phyloP scores from a whole-genome alignment of 2,329 filamentous ascomycete species.

The Pestalotiopsis fici region DNA sequence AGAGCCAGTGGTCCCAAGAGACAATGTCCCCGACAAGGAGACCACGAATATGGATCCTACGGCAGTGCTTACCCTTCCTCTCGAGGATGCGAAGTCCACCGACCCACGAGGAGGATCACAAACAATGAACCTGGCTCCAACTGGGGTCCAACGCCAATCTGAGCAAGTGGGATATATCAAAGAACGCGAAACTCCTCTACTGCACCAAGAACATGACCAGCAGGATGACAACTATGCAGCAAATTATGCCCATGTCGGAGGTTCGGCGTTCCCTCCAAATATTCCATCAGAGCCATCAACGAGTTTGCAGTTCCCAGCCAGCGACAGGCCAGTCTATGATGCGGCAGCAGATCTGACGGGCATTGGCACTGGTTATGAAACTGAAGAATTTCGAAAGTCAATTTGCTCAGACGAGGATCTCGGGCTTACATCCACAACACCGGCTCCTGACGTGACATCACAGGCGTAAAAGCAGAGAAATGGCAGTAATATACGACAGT shows the following conservation, averaged over 20 bases:
- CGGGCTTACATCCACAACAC: slow-evolving; percentile 14
- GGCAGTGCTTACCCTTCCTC: background rate
- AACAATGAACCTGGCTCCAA: background rate
- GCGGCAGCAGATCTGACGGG: slow-evolving; percentile 16
- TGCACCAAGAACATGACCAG: background rate
- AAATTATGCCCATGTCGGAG: background rate
- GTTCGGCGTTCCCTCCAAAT: background rate
- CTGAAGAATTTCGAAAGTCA: slow-evolving; percentile 16
- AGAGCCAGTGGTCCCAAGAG: background rate
- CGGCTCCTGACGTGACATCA: slow-evolving; percentile 19
- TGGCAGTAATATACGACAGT: background rate
- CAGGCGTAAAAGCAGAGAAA: slow-evolving; percentile 14
- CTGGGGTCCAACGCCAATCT: background rate
- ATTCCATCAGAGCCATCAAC: background rate
- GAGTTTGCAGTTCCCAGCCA: background rate
- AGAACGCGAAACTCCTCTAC: background rate
- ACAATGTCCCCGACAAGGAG: background rate
- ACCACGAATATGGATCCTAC: background rate
- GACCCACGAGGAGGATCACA: background rate
- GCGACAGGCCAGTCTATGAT: background rate
- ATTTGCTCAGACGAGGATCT: slow-evolving; percentile 23
- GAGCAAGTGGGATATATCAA: background rate
- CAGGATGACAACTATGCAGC: background rate
- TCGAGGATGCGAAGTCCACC: background rate
- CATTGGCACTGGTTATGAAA: slow-evolving; percentile 18